Conservation (phyloP, 345 rosid species). For the Abelmoschus esculentus region DNA sequence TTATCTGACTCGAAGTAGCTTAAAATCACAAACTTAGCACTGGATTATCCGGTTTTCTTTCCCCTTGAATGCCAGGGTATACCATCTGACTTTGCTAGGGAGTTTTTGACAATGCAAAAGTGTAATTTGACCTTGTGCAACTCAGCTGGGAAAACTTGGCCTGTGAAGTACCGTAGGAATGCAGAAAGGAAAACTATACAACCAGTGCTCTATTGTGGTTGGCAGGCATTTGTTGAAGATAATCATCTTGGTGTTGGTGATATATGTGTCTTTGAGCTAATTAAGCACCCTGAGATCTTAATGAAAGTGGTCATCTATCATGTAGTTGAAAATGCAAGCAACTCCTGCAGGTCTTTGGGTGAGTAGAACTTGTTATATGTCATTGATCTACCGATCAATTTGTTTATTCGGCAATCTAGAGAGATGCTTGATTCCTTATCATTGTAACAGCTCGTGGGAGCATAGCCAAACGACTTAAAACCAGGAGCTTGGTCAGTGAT, state of each 20-base stretch:
- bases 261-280: slow-evolving; percentile 7
- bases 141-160: slow-evolving; percentile 1
- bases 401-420: neutral
- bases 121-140: neutral
- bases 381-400: neutral
- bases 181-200: too few species aligned
- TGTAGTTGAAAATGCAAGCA: neutral
- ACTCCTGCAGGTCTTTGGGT: neutral
- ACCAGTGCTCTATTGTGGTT: neutral
- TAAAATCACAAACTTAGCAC: neutral
- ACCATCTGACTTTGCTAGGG: neutral
- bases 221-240: neutral
- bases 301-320: neutral
- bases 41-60: neutral
- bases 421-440: neutral
- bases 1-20: neutral
- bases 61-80: neutral
- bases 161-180: neutral
- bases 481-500: neutral
- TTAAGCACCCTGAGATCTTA: neutral
- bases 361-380: neutral
- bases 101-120: neutral
- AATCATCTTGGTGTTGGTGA: neutral
- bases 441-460: neutral
- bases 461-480: neutral